A percentile compares a stretch with the other conserved stretches of the same genome.
Conservation (phyloP, 441 rosid genomes). For the Corymbia calophylla region DNA sequence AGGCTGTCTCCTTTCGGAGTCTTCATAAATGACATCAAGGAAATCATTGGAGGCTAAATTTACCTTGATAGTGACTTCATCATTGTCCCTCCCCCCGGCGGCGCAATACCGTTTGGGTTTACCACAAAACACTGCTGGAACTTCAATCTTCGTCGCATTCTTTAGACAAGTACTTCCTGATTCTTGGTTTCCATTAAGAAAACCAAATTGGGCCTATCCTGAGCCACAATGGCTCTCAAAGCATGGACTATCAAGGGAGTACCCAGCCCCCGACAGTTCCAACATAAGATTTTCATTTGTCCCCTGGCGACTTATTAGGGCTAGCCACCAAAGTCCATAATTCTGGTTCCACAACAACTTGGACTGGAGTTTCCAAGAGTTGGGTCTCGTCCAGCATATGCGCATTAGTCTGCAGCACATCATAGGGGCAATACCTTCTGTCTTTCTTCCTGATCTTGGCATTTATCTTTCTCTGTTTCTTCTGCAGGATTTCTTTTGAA, state of each 20-base stretch:
- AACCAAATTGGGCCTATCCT: background rate
- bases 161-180: background rate
- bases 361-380: background rate
- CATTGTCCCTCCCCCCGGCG: no score
- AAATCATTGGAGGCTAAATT: background rate
- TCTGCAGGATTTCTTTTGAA: background rate
- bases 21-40: background rate
- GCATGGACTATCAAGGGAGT: background rate
- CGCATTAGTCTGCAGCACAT: background rate
- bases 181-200: background rate
- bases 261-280: background rate
- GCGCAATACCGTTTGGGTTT: background rate
- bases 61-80: background rate
- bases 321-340: background rate
- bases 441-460: no score
- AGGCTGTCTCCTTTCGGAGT: background rate
- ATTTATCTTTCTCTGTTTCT: background rate
- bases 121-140: background rate
- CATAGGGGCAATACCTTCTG: background rate
- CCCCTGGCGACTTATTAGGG: background rate
- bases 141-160: background rate
- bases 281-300: background rate
- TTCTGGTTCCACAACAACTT: background rate
- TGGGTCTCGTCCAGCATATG: background rate
- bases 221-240: background rate